These are phyloP conservation scores for Kazachstania taianensis DNA, from an alignment of 805 yeast genomes.

Conservation along the genomic window DNA sequence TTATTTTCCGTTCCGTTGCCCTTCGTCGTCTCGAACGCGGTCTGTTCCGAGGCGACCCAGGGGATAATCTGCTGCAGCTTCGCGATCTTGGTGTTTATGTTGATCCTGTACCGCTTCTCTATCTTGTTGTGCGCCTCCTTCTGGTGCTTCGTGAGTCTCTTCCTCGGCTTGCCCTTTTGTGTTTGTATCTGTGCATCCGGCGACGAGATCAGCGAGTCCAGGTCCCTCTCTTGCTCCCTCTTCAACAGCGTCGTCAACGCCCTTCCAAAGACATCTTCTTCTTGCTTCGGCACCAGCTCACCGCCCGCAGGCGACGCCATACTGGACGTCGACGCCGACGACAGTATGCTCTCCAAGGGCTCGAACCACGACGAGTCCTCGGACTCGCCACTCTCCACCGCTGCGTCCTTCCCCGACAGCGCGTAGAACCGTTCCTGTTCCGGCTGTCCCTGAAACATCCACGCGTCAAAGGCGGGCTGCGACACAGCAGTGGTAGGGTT, in stretches of 20 bases:
- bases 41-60: slow-evolving; percentile 50
- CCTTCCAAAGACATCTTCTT: neutral
- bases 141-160: slow-evolving; percentile 48
- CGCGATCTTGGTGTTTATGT: slow-evolving; percentile 62
- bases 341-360: slow-evolving; percentile 20
- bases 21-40: slow-evolving; percentile 40
- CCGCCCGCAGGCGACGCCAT: slow-evolving; percentile 12
- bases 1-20: neutral
- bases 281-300: neutral
- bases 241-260: neutral
- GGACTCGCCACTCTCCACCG: slow-evolving; percentile 1
- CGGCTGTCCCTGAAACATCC: slow-evolving; percentile 14
- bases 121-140: slow-evolving; percentile 64
- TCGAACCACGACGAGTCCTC: slow-evolving; percentile 19
- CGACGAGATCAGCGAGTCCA: neutral
- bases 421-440: neutral
- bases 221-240: neutral
- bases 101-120: slow-evolving; percentile 59
- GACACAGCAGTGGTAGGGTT: neutral
- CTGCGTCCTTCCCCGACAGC: neutral
- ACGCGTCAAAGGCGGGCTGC: slow-evolving; percentile 3
- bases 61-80: slow-evolving; percentile 58
- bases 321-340: slow-evolving; percentile 19
- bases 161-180: slow-evolving; percentile 15
- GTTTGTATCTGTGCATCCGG: neutral